Evolutionary conservation across 495 filamentous ascomycete genomes (phyloP).

Genomic region (Aspergillus taichungensis): DNA sequence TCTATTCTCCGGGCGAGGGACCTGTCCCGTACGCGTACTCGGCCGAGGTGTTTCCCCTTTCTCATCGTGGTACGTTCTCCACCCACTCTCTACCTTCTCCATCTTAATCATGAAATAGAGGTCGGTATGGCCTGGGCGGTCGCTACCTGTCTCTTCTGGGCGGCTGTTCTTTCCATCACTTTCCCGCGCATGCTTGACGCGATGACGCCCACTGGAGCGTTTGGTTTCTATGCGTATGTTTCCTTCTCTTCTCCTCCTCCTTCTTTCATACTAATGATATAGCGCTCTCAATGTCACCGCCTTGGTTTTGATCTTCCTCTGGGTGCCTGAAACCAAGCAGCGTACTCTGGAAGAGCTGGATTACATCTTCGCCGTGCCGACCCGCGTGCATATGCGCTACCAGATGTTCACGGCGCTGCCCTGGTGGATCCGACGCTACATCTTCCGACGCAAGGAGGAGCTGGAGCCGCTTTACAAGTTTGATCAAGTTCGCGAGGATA

Average conservation of each 20-base stretch:
- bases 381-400: slow-evolving; percentile 51
- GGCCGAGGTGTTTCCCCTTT: slow-evolving; percentile 74
- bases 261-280: slow-evolving; percentile 29
- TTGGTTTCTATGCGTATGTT: slow-evolving; percentile 41
- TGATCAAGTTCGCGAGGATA: slow-evolving; percentile 22
- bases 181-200: slow-evolving; percentile 56
- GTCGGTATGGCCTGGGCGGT: slow-evolving; percentile 72
- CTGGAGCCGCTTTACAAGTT: slow-evolving; percentile 60
- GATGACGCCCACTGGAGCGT: slow-evolving; percentile 45
- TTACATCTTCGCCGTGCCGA: slow-evolving; percentile 72
- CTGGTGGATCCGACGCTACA: slow-evolving; percentile 60
- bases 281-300: slow-evolving; percentile 51
- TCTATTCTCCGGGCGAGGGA: slow-evolving; percentile 63
- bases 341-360: slow-evolving; percentile 76
- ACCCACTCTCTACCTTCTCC: not conserved
- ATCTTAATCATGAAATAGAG: slow-evolving; percentile 27
- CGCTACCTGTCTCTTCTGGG: slow-evolving; percentile 65
- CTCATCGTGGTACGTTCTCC: slow-evolving; percentile 44
- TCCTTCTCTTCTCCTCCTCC: not conserved
- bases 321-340: slow-evolving; percentile 73
- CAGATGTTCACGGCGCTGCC: slow-evolving; percentile 55
- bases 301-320: slow-evolving; percentile 63
- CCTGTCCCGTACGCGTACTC: slow-evolving; percentile 68
- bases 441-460: slow-evolving; percentile 47
- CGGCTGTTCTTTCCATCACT: slow-evolving; percentile 60